These are phyloP conservation scores for Aspergillus jensenii DNA, from an alignment of 2,329 filamentous ascomycete genomes.

Conservation along the genomic window DNA sequence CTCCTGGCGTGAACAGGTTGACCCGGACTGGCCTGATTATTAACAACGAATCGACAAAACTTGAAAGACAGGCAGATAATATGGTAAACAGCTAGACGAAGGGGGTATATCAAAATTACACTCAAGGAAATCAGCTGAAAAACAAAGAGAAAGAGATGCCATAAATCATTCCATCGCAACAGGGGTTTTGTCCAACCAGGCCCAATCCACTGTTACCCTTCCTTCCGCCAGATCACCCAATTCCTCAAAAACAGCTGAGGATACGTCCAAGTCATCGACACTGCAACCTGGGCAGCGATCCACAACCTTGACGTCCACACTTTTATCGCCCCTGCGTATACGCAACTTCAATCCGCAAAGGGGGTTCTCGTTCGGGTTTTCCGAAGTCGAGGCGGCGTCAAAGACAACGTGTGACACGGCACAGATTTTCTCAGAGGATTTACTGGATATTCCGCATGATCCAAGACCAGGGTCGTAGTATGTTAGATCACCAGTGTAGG, in stretches of 20 bases:
- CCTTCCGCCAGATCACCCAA: constrained; percentile 49
- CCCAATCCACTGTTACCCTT: constrained; percentile 51
- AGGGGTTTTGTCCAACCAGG: constrained; percentile 47
- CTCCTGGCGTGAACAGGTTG: constrained; percentile 45
- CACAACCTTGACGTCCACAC: constrained; percentile 64
- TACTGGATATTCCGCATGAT: constrained; percentile 64
- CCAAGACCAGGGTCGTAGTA: constrained; percentile 69
- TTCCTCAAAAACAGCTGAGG: constrained; percentile 47
- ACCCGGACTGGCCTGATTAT: constrained; percentile 44
- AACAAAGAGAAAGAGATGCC: background rate
- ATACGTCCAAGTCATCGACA: constrained; percentile 52
- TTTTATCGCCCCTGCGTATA: constrained; percentile 55
- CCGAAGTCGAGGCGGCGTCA: constrained; percentile 55
- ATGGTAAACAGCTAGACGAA: background rate
- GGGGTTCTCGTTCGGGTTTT: constrained; percentile 64
- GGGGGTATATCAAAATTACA: constrained; percentile 9
- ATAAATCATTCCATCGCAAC: constrained; percentile 13
- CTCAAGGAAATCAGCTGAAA: background rate
- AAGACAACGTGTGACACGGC: constrained; percentile 68
- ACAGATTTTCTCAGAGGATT: constrained; percentile 59
- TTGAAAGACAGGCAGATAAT: background rate
- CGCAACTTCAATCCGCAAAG: constrained; percentile 68
- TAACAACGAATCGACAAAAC: constrained; percentile 11
- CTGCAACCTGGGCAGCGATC: constrained; percentile 62
- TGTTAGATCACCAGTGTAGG: constrained; percentile 64